These are phyloP conservation scores for Penicillium sp. DNA, from an alignment of 2,329 filamentous ascomycete species.

Conservation along the genomic window DNA sequence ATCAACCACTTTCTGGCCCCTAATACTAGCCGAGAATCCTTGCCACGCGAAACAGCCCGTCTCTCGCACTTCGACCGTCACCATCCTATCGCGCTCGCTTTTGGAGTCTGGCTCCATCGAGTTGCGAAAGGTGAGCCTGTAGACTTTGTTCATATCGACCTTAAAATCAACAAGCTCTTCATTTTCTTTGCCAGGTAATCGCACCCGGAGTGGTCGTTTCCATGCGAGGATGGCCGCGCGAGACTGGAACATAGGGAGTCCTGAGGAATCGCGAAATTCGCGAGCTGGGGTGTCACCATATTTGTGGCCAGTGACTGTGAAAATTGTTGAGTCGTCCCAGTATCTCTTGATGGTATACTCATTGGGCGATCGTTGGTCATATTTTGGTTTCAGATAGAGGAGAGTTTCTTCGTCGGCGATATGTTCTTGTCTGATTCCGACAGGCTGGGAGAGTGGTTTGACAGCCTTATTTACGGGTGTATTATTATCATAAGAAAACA, in stretches of 20 bases:
- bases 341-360: slow-evolving; percentile 19
- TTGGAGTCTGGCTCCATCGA: slow-evolving; percentile 18
- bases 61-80: slow-evolving; percentile 14
- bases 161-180: slow-evolving; percentile 13
- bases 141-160: slow-evolving; percentile 4
- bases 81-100: slow-evolving; percentile 16
- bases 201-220: slow-evolving; percentile 20
- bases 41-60: neutral
- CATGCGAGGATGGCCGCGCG: slow-evolving; percentile 9
- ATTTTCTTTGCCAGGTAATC: slow-evolving; percentile 22
- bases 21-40: neutral
- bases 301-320: slow-evolving; percentile 27
- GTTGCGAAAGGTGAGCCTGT: slow-evolving; percentile 25
- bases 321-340: slow-evolving; percentile 20
- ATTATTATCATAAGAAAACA: neutral
- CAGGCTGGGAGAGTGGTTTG: slow-evolving; percentile 2
- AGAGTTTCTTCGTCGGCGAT: slow-evolving; percentile 22
- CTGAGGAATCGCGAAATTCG: slow-evolving; percentile 30
- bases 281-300: slow-evolving; percentile 24
- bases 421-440: slow-evolving; percentile 26
- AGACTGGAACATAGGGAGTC: slow-evolving; percentile 30
- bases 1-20: slow-evolving; percentile 12
- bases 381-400: slow-evolving; percentile 22
- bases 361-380: slow-evolving; percentile 16
- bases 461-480: neutral